phyloP scores from a whole-genome alignment of 1,139 yeast species.

The Nematodospora anomalae region DNA sequence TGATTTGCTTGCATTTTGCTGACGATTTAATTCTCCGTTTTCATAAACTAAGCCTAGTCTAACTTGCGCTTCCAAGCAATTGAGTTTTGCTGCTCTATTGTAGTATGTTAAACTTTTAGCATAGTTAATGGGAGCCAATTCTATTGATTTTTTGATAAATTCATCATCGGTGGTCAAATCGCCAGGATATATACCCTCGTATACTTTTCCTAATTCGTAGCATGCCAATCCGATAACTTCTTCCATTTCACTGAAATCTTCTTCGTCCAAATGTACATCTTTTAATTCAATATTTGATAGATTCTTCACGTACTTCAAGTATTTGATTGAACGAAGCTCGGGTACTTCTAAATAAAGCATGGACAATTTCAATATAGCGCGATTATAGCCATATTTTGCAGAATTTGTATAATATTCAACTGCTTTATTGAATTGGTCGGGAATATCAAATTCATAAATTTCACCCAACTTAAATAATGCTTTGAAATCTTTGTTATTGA shows the following conservation, averaged over 20 bases:
- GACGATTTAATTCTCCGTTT: slow-evolving; percentile 72
- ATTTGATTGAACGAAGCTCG: slow-evolving; percentile 35
- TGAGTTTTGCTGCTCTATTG: slow-evolving; percentile 72
- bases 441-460: slow-evolving; percentile 36
- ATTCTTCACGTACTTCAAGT: slow-evolving; percentile 38
- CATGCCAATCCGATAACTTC: slow-evolving; percentile 45
- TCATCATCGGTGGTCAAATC: slow-evolving; percentile 40
- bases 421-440: slow-evolving; percentile 33
- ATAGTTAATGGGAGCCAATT: slow-evolving; percentile 49
- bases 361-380: slow-evolving; percentile 46
- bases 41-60: slow-evolving; percentile 87
- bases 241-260: slow-evolving; percentile 43
- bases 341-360: slow-evolving; percentile 40
- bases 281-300: slow-evolving; percentile 38
- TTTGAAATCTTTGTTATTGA: slow-evolving; percentile 35
- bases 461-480: slow-evolving; percentile 44
- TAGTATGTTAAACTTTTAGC: slow-evolving; percentile 68
- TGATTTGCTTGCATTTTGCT: slow-evolving; percentile 67
- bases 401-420: slow-evolving; percentile 37
- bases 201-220: slow-evolving; percentile 63
- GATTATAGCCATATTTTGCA: slow-evolving; percentile 45
- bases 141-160: slow-evolving; percentile 36
- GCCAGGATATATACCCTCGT: slow-evolving; percentile 63
- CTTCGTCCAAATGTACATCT: slow-evolving; percentile 37
- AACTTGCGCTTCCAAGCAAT: slow-evolving; percentile 81